Evolutionary conservation across 1,284 basidiomycete species (phyloP), one percentile per base, ranked within the genome.

Genomic region (Ustilago bromivora): DNA sequence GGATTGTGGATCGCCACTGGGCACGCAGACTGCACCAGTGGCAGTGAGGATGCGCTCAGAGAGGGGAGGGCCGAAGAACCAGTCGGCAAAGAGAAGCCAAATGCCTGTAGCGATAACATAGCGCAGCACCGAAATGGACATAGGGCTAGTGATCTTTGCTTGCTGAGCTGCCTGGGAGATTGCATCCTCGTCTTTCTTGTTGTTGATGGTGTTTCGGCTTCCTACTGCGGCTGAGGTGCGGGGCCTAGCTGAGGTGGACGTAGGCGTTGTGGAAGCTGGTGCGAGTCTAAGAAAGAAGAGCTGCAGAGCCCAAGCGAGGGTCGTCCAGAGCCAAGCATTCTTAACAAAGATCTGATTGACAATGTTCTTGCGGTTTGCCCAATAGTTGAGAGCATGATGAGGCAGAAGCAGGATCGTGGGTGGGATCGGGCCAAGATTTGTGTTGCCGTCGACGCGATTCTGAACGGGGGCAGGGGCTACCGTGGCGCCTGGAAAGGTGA

Each of bases 21-120:
- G 87, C 12, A 93, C 88, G 82, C 96, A 98, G 80, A 92, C 89
- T 1, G 92, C 96, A 0, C 96, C 96, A 0, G 93, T 92, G 8
- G 89, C 87, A n/a, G 90, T 87, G 65, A 91, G 90, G 75, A 96
- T 87, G 32, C 95, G 91, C 63, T 94, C 92, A 36, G 94, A 86
- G 55, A 98, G 87, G 0, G 93, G 89, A 4, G 95, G 93, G 0
- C 96, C 95, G 81, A 97, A 95, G 89, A 96, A 96, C 95, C 94
- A 97, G 61, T 89, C 89, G 2, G 94, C 92, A 88, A 86, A 80
- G 55, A 67, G 71, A 9, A 75, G 47, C 72, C 72, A 73, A 32
- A 57, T 35, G 2, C 15, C 35, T 4, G 72, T 72, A 7, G 76
- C 62, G 17, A 76, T 11, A 10, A 65, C 17, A 63, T 79, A 81